Evolutionary conservation across 2,329 filamentous ascomycete genomes (phyloP).

Genomic region (Fusarium aywerte): DNA sequence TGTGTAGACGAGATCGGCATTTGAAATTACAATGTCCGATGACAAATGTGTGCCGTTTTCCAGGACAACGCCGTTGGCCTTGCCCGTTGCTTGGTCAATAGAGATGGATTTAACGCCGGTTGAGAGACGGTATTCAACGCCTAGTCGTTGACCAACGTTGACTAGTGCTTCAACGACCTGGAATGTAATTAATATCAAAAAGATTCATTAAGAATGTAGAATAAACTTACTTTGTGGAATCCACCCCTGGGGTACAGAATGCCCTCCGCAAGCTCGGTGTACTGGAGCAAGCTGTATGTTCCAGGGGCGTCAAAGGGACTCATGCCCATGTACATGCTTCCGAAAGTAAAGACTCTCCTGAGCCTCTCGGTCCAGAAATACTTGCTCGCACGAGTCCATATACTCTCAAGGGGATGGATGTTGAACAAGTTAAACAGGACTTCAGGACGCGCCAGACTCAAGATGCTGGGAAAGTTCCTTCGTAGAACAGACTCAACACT

Average conservation of each 20-base stretch:
- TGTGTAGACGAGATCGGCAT: conserved; percentile 79
- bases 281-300: conserved; percentile 78
- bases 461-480: conserved; percentile 72
- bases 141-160: conserved; percentile 68
- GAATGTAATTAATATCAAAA: background rate
- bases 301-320: conserved; percentile 79
- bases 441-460: conserved; percentile 65
- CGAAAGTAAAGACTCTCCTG: conserved; percentile 78
- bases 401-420: conserved; percentile 77
- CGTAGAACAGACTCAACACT: conserved; percentile 72
- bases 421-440: conserved; percentile 69
- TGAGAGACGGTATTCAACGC: conserved; percentile 71
- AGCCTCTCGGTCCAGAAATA: conserved; percentile 78
- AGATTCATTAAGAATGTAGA: accelerated
- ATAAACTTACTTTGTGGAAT: conserved; percentile 63
- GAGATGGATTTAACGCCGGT: conserved; percentile 66
- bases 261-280: conserved; percentile 77
- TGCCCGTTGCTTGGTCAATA: conserved; percentile 56
- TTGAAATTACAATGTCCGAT: conserved; percentile 75
- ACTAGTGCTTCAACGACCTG: conserved; percentile 70
- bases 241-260: conserved; percentile 80
- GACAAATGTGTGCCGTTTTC: conserved; percentile 65
- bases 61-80: conserved; percentile 69
- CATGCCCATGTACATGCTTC: conserved; percentile 88
- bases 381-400: conserved; percentile 71